Base-by-base conservation (phyloP, 1,284 basidiomycete genomes). In the Moesziomyces sp. region DNA sequence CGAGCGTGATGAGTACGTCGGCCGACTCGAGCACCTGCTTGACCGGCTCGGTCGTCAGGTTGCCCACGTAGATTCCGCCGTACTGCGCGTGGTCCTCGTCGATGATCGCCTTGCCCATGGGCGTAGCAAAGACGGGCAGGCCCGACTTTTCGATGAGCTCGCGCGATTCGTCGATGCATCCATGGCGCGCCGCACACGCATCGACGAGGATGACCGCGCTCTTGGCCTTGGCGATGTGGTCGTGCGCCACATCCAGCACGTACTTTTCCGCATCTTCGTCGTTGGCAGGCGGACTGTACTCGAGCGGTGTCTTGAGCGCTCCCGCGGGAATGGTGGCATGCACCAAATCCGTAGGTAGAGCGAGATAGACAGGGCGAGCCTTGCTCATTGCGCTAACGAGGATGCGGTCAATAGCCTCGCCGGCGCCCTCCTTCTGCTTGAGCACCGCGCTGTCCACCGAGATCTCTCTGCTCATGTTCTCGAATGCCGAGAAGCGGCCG, bases 71-170 rank as follows among this genome's bases (percentile, higher is more conserved):
- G 82, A 93, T 91, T 16, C 95, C 95, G 57, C 94, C 94, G 84
- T 92, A 97, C n/a, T 93, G 89, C 19, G 89, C 88, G 62, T 92
- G 90, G 47, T 88, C 87, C 85, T 97, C 96, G 69, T 90, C 88
- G 14, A 97, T 86, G 0, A 90, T 88, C 0, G 90, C 89, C 85
- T 96, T 96, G 45, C 93, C 94, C 94, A 96, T 95, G 0, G 93
- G 93, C 0, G 93, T 88, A 16, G 89, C 64, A 23, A 74, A 79
- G 14, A 81, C 73, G 16, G 79, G 68, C 34, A 81, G 72, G 21
- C 89, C 89, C 8, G 92, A 92, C 50, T 87, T 87, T 60, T 88
- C 86, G 52, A 92, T 85, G 42, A 98, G 87, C 50, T 93, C 89
- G 49, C 88, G 86, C 5, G 92, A 86, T 80, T 92, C 90, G 1